Evolutionary conservation across 306 rosid species (phyloP), one percentile per base, ranked within the genome.

Genomic region (Medicago ruthenica): DNA sequence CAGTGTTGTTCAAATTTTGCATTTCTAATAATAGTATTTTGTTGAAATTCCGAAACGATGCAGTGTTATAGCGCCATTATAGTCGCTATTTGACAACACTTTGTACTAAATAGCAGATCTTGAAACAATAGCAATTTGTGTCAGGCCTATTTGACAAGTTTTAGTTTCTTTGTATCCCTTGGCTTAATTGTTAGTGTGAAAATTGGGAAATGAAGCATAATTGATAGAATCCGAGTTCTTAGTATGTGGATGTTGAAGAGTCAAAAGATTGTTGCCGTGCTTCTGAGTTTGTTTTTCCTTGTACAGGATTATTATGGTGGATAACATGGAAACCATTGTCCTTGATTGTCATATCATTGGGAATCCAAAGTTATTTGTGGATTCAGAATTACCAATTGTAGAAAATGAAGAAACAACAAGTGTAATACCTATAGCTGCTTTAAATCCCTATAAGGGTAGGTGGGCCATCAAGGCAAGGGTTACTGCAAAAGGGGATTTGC

Each of bases 381-480:
- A 63, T 55, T 70, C 90, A 74, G 90, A 69, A 76, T 84, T 79
- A 71, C 79, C 85, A 9, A 41, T 92, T 55, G 8, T 92, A 79
- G 92, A 90, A 91, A 95, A 95, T 37, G 97, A 92, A 82, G 98
- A 97, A 18, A 96, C 98, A 0, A 90, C 98, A 47, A 86, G 93
- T 34, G 81, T 92, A 54, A 88, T 95, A 81, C 97, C 98, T 27
- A 95, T 92, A 55, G 85, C 91, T 44, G 95, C 96, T 45, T 73
- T 95, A 84, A 92, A 95, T 84, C 98, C 97, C 80, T 95, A 92
- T 82, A 96, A 92, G 65, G 97, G 97, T 41, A 85, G 96, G 67
- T 95, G 99, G 99, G 97, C 97, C 44, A 92, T 92, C 83, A 95
- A 88, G 89, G 97, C 99, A 61, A 89, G 97, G 82, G 97, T 95